Conservation (phyloP, 1,139 yeast species). For the Trichomonascaceae sp. region DNA sequence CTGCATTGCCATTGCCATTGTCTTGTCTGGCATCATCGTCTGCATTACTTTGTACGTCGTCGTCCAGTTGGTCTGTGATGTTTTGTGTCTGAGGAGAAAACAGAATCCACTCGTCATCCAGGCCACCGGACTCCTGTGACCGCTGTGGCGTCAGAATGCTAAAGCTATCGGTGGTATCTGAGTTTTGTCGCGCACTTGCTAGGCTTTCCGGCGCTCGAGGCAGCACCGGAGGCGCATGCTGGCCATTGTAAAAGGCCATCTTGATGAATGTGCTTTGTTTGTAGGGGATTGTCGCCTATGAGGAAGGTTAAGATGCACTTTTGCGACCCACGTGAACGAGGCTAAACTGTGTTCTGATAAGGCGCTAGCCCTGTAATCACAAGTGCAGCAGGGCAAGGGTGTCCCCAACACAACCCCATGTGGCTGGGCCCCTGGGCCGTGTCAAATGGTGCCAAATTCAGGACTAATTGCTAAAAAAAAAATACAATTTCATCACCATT, state of each 20-base stretch:
- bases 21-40: neutral
- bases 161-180: constrained; percentile 1
- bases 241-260: constrained; percentile 6
- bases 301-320: no score
- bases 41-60: neutral
- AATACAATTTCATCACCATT: no score
- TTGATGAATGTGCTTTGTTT: neutral
- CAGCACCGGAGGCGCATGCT: constrained; percentile 1
- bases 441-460: no score
- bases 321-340: no score
- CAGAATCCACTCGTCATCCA: constrained; percentile 19
- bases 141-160: constrained; percentile 2
- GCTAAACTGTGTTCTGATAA: no score
- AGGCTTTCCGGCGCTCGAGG: neutral
- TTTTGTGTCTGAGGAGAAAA: constrained; percentile 14
- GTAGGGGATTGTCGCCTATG: no score
- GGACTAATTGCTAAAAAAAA: no score
- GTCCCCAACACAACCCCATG: no score
- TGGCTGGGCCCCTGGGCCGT: no score
- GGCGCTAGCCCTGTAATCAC: no score
- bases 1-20: neutral
- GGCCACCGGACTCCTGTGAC: constrained; percentile 2
- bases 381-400: no score
- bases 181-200: constrained; percentile 1
- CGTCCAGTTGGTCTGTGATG: neutral